These are phyloP conservation scores for Warburgia ugandensis DNA, from an alignment of 164 flowering plant species.

Conservation along the genomic window DNA sequence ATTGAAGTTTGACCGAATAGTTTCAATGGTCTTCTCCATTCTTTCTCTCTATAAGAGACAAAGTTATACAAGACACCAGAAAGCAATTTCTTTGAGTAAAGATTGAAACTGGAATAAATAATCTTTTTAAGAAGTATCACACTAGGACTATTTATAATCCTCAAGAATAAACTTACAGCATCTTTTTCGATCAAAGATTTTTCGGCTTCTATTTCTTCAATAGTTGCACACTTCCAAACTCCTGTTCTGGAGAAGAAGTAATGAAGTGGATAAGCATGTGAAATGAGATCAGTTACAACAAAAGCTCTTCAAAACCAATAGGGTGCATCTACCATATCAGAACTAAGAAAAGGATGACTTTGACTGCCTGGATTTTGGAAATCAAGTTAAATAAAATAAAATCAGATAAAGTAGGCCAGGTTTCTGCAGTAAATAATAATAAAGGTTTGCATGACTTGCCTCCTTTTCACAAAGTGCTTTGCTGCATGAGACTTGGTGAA, in stretches of 20 bases:
- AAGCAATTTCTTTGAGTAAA: not conserved
- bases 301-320: not conserved
- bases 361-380: no score
- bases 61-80: not conserved
- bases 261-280: not conserved
- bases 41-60: slow-evolving; percentile 51
- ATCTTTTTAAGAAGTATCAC: not conserved
- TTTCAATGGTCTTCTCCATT: slow-evolving; percentile 89
- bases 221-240: slow-evolving; percentile 65
- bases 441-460: slow-evolving; percentile 20
- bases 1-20: slow-evolving; percentile 55
- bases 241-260: slow-evolving; percentile 34
- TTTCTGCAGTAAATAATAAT: not conserved
- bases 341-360: no score
- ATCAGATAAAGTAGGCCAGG: not conserved
- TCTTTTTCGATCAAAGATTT: slow-evolving; percentile 68
- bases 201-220: slow-evolving; percentile 85
- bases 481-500: slow-evolving; percentile 18
- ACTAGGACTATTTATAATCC: no score
- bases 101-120: no score
- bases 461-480: slow-evolving; percentile 19
- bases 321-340: no score
- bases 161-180: slow-evolving; percentile 48
- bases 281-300: not conserved
- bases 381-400: not conserved